Evolutionary conservation across 1,284 basidiomycete genomes (phyloP).

Genomic region (Pseudozyma sp.): DNA sequence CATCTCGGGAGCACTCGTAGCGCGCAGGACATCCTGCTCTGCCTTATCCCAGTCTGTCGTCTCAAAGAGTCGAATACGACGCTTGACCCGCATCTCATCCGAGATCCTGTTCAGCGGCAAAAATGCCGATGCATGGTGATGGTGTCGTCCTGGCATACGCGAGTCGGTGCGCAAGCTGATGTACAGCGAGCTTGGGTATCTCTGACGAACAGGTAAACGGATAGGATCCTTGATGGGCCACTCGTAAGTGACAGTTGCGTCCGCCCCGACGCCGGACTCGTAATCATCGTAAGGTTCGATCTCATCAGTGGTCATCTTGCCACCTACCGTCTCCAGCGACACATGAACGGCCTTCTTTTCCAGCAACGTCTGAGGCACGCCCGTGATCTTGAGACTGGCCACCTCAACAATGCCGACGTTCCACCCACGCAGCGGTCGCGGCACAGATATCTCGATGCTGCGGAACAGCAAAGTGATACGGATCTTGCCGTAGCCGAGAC

Average conservation of each 20-base stretch:
- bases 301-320: slow-evolving; percentile 44
- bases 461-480: slow-evolving; percentile 59
- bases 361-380: slow-evolving; percentile 35
- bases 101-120: slow-evolving; percentile 53
- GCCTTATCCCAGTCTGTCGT: slow-evolving; percentile 45
- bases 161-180: slow-evolving; percentile 55
- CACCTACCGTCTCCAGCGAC: slow-evolving; percentile 53
- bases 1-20: slow-evolving; percentile 35
- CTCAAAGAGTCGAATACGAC: slow-evolving; percentile 48
- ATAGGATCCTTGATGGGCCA: slow-evolving; percentile 46
- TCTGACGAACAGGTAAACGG: slow-evolving; percentile 47
- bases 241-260: slow-evolving; percentile 44
- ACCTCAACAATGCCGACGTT: slow-evolving; percentile 61
- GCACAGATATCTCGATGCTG: slow-evolving; percentile 55
- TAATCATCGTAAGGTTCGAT: slow-evolving; percentile 37
- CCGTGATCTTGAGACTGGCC: slow-evolving; percentile 36
- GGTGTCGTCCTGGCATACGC: slow-evolving; percentile 51
- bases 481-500: slow-evolving; percentile 62
- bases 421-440: slow-evolving; percentile 60
- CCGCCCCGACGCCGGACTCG: slow-evolving; percentile 34
- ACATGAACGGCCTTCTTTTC: slow-evolving; percentile 54
- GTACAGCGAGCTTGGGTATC: slow-evolving; percentile 47
- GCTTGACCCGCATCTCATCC: slow-evolving; percentile 44
- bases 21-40: slow-evolving; percentile 57
- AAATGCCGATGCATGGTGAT: slow-evolving; percentile 50